Evolutionary conservation across 2,329 filamentous ascomycete genomes (phyloP).

Genomic region (Sclerotinia subarctica): DNA sequence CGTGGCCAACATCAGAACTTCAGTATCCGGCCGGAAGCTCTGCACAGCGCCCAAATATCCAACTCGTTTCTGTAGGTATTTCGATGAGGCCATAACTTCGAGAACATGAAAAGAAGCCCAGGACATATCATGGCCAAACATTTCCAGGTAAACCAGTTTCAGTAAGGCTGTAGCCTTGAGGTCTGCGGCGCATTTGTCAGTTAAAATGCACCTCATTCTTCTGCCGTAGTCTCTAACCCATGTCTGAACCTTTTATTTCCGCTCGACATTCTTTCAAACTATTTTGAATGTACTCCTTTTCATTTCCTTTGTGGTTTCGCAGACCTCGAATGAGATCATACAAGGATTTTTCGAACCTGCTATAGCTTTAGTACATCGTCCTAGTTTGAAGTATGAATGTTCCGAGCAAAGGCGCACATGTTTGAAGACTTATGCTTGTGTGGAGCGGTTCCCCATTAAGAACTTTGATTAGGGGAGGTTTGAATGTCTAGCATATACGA

Average conservation of each 20-base stretch:
- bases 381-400: not conserved
- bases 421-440: constrained; percentile 11
- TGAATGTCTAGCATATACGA: not conserved
- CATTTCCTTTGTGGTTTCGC: constrained; percentile 90
- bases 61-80: constrained; percentile 92
- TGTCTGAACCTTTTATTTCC: constrained; percentile 89
- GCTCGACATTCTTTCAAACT: constrained; percentile 91
- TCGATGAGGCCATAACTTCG: constrained; percentile 96
- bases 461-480: constrained; percentile 11
- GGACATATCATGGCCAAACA: constrained; percentile 99
- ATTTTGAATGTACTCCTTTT: constrained; percentile 92
- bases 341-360: constrained; percentile 97
- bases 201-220: not conserved
- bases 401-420: constrained; percentile 22
- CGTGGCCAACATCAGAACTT: constrained; percentile 95
- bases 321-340: constrained; percentile 98
- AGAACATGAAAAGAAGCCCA: constrained; percentile 98
- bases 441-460: constrained; percentile 18
- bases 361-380: constrained; percentile 20
- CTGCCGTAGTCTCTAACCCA: constrained; percentile 57
- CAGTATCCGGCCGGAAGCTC: constrained; percentile 91
- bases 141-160: constrained; percentile 96
- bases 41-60: constrained; percentile 94
- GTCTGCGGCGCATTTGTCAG: constrained; percentile 50
- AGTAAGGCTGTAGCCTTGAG: constrained; percentile 93